Evolutionary conservation across 768 basidiomycete species (phyloP).

Genomic region (Leccinum truebloodii): DNA sequence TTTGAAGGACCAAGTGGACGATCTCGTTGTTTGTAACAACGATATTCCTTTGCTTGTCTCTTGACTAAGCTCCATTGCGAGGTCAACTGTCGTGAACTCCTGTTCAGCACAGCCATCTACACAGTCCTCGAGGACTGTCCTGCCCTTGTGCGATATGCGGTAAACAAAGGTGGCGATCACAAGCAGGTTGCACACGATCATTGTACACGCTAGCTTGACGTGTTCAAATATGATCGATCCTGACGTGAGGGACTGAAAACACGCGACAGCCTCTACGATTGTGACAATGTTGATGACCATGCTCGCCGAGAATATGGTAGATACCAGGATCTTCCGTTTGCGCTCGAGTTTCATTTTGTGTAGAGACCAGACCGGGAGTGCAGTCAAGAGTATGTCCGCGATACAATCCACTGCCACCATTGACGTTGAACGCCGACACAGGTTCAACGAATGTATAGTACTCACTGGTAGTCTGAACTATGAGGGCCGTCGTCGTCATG

Average conservation of each 20-base stretch:
- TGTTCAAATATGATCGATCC: slow-evolving; percentile 24
- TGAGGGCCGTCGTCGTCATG: slow-evolving; percentile 4
- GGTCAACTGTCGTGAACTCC: slow-evolving; percentile 18
- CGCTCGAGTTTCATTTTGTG: slow-evolving; percentile 15
- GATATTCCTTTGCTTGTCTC: background rate
- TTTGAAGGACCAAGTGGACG: slow-evolving; percentile 13
- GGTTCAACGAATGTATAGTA: background rate
- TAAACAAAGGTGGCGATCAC: slow-evolving; percentile 25
- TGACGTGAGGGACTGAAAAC: slow-evolving; percentile 5
- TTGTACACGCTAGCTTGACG: slow-evolving; percentile 20
- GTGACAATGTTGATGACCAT: slow-evolving; percentile 24
- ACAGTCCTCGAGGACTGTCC: background rate
- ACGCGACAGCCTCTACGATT: slow-evolving; percentile 11
- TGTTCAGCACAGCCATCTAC: background rate
- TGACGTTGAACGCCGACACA: background rate
- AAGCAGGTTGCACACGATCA: slow-evolving; percentile 27
- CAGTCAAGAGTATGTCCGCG: slow-evolving; percentile 22
- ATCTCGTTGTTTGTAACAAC: background rate
- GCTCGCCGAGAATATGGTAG: slow-evolving; percentile 23
- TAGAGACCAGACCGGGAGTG: slow-evolving; percentile 22
- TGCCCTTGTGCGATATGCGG: slow-evolving; percentile 8
- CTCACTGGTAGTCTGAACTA: slow-evolving; percentile 27
- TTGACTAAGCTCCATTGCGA: slow-evolving; percentile 1
- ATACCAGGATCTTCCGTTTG: slow-evolving; percentile 20
- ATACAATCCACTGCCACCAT: slow-evolving; percentile 20